A percentile compares a stretch with the other conserved stretches of the same genome.
Conservation (phyloP, 495 filamentous ascomycete genomes). For the Hypoxylon rickii region DNA sequence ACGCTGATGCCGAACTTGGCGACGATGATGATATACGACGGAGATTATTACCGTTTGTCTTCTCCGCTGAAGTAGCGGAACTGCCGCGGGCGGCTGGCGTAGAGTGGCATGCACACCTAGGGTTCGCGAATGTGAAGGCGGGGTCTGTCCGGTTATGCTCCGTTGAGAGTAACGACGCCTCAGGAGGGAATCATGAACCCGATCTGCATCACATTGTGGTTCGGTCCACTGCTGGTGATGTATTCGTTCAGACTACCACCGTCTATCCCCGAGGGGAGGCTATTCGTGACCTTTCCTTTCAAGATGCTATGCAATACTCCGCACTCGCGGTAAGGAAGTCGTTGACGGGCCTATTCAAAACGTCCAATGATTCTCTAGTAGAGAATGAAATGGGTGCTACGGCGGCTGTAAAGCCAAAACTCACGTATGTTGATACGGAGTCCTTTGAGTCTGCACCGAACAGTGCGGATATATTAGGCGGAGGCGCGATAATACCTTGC, state of each 20-base stretch:
- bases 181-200: not conserved
- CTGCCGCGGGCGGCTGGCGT: slow-evolving; percentile 70
- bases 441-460: no score
- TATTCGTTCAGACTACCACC: slow-evolving; percentile 33
- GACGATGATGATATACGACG: slow-evolving; percentile 8
- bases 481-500: slow-evolving; percentile 34
- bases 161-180: no score
- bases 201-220: slow-evolving; percentile 30
- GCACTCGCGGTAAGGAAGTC: slow-evolving; percentile 4
- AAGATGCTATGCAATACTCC: not conserved
- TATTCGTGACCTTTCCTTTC: not conserved
- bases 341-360: not conserved
- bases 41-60: slow-evolving; percentile 60
- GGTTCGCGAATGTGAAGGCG: slow-evolving; percentile 28
- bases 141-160: slow-evolving; percentile 23
- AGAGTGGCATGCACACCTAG: slow-evolving; percentile 68
- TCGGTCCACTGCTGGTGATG: slow-evolving; percentile 12
- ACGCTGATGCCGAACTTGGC: slow-evolving; percentile 15
- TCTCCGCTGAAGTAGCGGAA: slow-evolving; percentile 72
- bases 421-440: slow-evolving; percentile 24
- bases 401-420: slow-evolving; percentile 17
- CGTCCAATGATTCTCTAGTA: not conserved
- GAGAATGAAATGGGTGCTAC: not conserved
- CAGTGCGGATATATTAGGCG: not conserved
- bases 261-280: slow-evolving; percentile 1